These are phyloP conservation scores for Aspergillus nidulans DNA, from an alignment of 495 filamentous ascomycete genomes.

Conservation along the genomic window DNA sequence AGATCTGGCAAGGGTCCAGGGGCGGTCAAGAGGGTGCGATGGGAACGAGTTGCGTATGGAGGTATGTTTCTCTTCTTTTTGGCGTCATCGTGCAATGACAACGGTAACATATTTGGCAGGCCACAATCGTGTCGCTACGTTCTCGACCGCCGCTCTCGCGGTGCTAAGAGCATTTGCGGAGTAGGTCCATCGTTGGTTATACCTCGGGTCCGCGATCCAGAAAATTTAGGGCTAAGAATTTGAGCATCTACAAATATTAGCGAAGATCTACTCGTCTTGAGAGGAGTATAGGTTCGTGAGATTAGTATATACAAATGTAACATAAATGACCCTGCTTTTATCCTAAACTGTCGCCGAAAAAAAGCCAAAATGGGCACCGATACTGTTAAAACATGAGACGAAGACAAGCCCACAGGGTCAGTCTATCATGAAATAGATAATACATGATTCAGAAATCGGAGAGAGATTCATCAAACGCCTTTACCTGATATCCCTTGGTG, in stretches of 20 bases:
- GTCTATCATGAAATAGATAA: constrained; percentile 30
- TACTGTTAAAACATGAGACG: constrained; percentile 2
- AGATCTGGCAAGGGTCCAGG: constrained; percentile 25
- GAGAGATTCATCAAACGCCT: constrained; percentile 9
- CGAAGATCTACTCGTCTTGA: too few species aligned
- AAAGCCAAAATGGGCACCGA: constrained; percentile 1
- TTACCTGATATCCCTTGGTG: constrained; percentile 10
- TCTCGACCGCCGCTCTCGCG: constrained; percentile 54
- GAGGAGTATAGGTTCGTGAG: constrained; percentile 4
- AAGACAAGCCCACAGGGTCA: constrained; percentile 19
- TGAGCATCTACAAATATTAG: too few species aligned
- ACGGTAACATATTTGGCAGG: constrained; percentile 18
- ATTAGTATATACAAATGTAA: constrained; percentile 7
- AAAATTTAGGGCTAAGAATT: too few species aligned
- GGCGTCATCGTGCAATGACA: background rate
- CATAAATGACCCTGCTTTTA: constrained; percentile 6
- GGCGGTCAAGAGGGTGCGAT: constrained; percentile 44
- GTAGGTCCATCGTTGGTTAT: too few species aligned
- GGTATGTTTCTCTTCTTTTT: constrained; percentile 28
- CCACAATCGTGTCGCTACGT: constrained; percentile 48
- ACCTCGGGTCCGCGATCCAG: too few species aligned
- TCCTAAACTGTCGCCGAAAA: constrained; percentile 6
- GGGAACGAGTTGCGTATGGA: constrained; percentile 45
- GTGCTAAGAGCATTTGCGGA: constrained; percentile 61
- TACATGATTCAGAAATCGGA: constrained; percentile 17